These are phyloP conservation scores for Globisporangium carolinianum DNA, from an alignment of 352 stramenopile species.

Conservation along the genomic window DNA sequence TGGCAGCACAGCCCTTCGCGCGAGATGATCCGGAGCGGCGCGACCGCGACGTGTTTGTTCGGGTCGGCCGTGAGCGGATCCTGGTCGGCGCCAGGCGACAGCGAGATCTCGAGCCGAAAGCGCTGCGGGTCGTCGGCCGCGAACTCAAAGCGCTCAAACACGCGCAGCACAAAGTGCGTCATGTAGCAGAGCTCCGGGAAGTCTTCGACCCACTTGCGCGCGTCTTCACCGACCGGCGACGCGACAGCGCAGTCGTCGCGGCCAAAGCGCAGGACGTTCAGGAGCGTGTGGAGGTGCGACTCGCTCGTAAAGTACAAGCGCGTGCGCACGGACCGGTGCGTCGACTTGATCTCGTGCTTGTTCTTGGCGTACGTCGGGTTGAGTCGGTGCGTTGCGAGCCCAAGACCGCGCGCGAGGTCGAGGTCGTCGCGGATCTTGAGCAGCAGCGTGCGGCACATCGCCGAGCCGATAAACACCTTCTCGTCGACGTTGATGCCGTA, in stretches of 20 bases:
- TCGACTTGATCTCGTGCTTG: constrained; percentile 82
- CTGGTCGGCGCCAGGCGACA: constrained; percentile 70
- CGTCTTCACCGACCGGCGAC: constrained; percentile 58
- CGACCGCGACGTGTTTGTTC: constrained; percentile 59
- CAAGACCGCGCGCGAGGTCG: constrained; percentile 65
- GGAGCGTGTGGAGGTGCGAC: constrained; percentile 95
- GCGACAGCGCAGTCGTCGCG: constrained; percentile 50
- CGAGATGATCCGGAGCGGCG: constrained; percentile 79
- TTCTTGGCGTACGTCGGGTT: constrained; percentile 82
- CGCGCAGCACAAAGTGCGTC: constrained; percentile 97
- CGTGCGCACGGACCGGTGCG: constrained; percentile 95
- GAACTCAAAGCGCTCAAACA: constrained; percentile 94
- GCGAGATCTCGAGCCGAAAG: constrained; percentile 82
- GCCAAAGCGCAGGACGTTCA: constrained; percentile 96
- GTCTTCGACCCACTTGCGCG: constrained; percentile 82
- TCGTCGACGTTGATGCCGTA: constrained; percentile 87
- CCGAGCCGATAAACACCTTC: constrained; percentile 82
- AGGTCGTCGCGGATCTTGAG: constrained; percentile 88
- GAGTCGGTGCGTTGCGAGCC: constrained; percentile 72
- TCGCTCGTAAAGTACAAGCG: constrained; percentile 99
- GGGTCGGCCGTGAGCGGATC: constrained; percentile 57
- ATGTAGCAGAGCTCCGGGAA: constrained; percentile 98
- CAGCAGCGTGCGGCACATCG: constrained; percentile 82
- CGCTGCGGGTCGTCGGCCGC: constrained; percentile 56
- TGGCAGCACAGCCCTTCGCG: constrained; percentile 76